Evolutionary conservation across 169 alveolate species (phyloP).

Genomic region (Cryptosporidium baileyi): DNA sequence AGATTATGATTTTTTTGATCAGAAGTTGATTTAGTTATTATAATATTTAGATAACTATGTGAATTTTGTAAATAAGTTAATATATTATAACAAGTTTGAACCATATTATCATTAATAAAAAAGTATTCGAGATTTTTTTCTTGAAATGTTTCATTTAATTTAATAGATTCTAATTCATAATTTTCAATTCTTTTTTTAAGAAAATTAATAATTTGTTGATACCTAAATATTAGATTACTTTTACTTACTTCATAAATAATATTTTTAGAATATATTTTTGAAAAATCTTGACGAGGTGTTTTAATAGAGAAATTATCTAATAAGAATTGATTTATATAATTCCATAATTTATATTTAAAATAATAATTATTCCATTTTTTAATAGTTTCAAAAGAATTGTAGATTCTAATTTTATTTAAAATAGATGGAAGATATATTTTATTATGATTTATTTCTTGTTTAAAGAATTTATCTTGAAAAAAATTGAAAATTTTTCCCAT

Average conservation of each 20-base stretch:
- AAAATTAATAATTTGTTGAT: slow-evolving; percentile 29
- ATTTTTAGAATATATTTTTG: not conserved
- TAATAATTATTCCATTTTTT: slow-evolving; percentile 11
- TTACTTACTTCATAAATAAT: slow-evolving; percentile 7
- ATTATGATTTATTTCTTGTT: not conserved
- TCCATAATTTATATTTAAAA: slow-evolving; percentile 22
- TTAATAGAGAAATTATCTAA: slow-evolving; percentile 1
- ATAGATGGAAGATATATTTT: not conserved
- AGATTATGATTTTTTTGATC: not conserved
- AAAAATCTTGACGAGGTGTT: not conserved
- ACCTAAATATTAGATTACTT: slow-evolving; percentile 10
- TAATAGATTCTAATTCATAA: not conserved
- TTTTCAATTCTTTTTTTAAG: slow-evolving; percentile 18
- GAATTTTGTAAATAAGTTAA: slow-evolving; percentile 33
- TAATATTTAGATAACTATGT: not conserved
- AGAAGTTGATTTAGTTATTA: not conserved
- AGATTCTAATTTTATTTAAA: not conserved
- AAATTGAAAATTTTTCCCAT: slow-evolving; percentile 13
- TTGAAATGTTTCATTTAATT: not conserved
- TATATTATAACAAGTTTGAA: not conserved
- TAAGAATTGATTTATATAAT: slow-evolving; percentile 15
- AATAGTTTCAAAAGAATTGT: not conserved
- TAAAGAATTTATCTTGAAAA: not conserved
- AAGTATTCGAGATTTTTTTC: not conserved
- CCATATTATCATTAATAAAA: too few relatives aligned